Evolutionary conservation across 441 rosid genomes (phyloP).

Genomic region (Raphanus hybrid): DNA sequence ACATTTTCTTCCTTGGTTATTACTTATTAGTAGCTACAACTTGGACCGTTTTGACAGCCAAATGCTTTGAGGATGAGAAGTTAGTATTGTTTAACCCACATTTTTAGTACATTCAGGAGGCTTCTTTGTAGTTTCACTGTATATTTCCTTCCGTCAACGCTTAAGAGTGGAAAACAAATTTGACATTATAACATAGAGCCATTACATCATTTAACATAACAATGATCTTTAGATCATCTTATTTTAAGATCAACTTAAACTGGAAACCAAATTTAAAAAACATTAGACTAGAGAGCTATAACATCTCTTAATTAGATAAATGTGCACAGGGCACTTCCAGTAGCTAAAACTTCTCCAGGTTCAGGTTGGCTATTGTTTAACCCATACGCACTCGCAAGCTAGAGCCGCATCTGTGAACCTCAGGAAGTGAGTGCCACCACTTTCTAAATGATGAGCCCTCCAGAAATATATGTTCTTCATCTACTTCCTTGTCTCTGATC

Average conservation of each 20-base stretch:
- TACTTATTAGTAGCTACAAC: constrained; percentile 6
- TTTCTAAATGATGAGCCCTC: constrained; percentile 55
- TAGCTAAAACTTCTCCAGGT: constrained; percentile 4
- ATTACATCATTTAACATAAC: constrained; percentile 1
- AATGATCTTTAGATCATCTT: constrained; percentile 15
- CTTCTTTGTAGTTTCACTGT: not conserved
- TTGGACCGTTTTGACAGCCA: constrained; percentile 6
- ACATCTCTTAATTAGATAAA: constrained; percentile 25
- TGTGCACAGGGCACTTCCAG: not conserved
- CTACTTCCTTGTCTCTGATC: constrained; percentile 38
- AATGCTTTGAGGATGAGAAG: not conserved
- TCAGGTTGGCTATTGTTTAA: constrained; percentile 16
- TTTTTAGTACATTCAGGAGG: not conserved
- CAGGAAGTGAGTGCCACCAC: constrained; percentile 54
- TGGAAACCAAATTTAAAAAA: constrained; percentile 3
- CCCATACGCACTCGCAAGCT: constrained; percentile 25
- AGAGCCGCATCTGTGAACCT: constrained; percentile 31
- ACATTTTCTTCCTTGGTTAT: not conserved
- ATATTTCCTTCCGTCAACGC: not conserved
- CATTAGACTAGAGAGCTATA: constrained; percentile 5
- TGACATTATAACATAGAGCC: constrained; percentile 5
- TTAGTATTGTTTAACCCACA: not conserved
- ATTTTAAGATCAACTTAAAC: constrained; percentile 9
- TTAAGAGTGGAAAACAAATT: constrained; percentile 24
- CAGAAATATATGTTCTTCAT: constrained; percentile 50